These are phyloP conservation scores for Nigrospora osmanthi DNA, from an alignment of 2,329 filamentous ascomycete genomes.

Conservation along the genomic window DNA sequence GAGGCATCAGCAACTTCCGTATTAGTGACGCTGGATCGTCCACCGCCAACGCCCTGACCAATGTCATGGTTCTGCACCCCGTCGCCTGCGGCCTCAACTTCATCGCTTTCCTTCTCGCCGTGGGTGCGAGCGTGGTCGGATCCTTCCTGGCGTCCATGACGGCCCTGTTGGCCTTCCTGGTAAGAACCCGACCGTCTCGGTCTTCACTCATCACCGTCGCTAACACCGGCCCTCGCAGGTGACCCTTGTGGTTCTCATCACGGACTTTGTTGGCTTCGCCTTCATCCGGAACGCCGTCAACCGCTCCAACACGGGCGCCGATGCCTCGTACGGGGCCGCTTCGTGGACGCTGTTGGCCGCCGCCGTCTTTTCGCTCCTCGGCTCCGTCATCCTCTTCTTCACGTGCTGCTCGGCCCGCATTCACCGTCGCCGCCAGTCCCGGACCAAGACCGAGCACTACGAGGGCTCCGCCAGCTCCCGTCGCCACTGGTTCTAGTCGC, in stretches of 20 bases:
- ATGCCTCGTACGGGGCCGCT: constrained; percentile 39
- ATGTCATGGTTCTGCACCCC: constrained; percentile 55
- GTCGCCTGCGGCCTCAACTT: constrained; percentile 48
- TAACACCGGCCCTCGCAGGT: constrained; percentile 10
- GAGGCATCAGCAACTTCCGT: background rate
- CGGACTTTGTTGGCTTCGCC: constrained; percentile 51
- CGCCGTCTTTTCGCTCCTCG: constrained; percentile 44
- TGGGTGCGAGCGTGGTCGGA: constrained; percentile 37
- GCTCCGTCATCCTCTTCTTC: constrained; percentile 45
- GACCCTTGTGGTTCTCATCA: constrained; percentile 38
- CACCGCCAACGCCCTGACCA: constrained; percentile 42
- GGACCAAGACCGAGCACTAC: background rate
- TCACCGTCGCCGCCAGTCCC: background rate
- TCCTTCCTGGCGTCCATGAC: constrained; percentile 39
- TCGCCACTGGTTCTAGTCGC: background rate
- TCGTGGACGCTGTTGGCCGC: constrained; percentile 51
- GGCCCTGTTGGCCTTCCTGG: constrained; percentile 33
- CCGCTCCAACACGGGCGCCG: constrained; percentile 18
- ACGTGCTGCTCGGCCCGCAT: constrained; percentile 37
- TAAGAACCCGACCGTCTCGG: too few relatives aligned
- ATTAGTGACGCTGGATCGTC: background rate
- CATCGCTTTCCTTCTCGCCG: constrained; percentile 48
- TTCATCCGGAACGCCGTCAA: constrained; percentile 48
- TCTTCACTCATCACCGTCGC: too few relatives aligned
- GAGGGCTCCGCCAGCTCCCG: background rate